Evolutionary conservation across 805 yeast species (phyloP), one percentile per base, ranked within the genome.

Genomic region (Naumovozyma castellii): DNA sequence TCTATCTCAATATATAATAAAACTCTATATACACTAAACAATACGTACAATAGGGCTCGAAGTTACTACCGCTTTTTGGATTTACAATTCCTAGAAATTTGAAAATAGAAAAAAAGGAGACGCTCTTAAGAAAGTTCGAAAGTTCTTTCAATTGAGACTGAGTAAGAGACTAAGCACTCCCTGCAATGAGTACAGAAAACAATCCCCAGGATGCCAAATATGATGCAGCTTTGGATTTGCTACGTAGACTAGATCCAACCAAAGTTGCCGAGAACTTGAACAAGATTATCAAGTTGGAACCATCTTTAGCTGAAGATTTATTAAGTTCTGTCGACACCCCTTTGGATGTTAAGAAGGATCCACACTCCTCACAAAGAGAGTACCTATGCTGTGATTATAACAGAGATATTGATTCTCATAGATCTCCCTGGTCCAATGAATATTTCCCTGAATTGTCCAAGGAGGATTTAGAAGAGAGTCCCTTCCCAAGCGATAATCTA

Each of bases 321-420:
- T 68, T 90, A 36, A 75, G 94, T 4, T 74, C 92, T 0, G 87
- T 90, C 10, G 98, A 90, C 62, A 79, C 81, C 38, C 97, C 97
- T 18, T 68, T 90, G 50, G 39, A 45, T 6, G 43, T 57, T 10
- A 44, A 47, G 19, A 49, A 44, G 19, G 64, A 59, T 38, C 48
- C 63, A 4, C 63, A 66, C 31, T 65, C 75, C 33, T 44, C 57
- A 1, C 48, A 55, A 20, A 82, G 82, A 61, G 73, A 72, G 43
- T 90, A 71, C 57, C 70, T 90, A 42, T 75, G 88, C 38, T 90
- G 97, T 64, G 98, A 90, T 60, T 90, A 90, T 60, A 90, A 90
- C 62, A 73, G 98, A 50, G 98, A 90, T 56, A 88, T 94, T 5
- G 97, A 90, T 62, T 79, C 88, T 16, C 84, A 73, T 63, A 72